phyloP scores from a whole-genome alignment of 176 grass and related monocot species.

The Cenchrus purpureus region DNA sequence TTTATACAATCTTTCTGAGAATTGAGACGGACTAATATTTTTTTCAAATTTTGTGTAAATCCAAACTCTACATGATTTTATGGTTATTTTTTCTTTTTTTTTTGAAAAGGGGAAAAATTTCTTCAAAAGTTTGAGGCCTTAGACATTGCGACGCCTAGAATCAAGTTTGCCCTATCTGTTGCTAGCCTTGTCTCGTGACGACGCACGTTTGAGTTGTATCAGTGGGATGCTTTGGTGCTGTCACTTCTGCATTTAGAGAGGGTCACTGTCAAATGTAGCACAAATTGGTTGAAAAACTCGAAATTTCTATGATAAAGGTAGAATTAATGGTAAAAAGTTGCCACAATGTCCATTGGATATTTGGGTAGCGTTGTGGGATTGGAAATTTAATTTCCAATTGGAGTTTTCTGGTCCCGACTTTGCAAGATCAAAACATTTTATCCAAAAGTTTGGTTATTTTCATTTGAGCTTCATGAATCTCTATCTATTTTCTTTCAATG shows the following conservation, averaged over 20 bases:
- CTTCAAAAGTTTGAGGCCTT: not conserved
- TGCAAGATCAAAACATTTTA: not conserved
- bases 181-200: too few relatives aligned
- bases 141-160: not conserved
- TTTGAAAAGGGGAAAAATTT: too few relatives aligned
- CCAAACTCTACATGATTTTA: too few relatives aligned
- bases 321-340: not conserved
- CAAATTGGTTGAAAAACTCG: not conserved
- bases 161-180: not conserved
- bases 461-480: not conserved
- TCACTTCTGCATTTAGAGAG: not conserved
- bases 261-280: not conserved
- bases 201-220: too few relatives aligned
- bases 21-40: too few relatives aligned
- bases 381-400: not conserved
- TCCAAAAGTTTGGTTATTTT: not conserved
- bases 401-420: too few relatives aligned
- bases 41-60: too few relatives aligned
- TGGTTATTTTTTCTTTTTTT: too few relatives aligned
- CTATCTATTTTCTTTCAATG: not conserved
- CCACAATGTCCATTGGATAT: not conserved
- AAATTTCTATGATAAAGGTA: not conserved
- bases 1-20: not conserved
- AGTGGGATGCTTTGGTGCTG: not conserved
- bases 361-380: not conserved